These are phyloP conservation scores for Psilocybe cyanescens DNA, from an alignment of 768 basidiomycete genomes.

Conservation along the genomic window DNA sequence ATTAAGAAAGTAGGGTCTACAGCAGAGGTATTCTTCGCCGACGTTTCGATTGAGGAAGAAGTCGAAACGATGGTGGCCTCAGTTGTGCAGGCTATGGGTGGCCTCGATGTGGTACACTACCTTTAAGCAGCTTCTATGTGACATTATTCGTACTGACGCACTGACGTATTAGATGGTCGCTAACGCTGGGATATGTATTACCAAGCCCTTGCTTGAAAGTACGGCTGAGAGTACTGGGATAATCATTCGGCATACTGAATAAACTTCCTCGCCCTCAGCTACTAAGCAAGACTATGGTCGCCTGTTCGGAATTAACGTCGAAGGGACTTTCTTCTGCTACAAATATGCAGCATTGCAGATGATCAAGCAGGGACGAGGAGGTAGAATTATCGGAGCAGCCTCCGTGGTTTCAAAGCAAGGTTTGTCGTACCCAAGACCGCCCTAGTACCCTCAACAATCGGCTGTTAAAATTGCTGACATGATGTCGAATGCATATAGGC, in stretches of 20 bases:
- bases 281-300: constrained; percentile 34
- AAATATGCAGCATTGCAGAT: constrained; percentile 44
- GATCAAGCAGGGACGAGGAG: constrained; percentile 47
- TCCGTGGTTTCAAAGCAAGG: constrained; percentile 46
- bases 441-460: no score
- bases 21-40: constrained; percentile 29
- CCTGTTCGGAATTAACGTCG: constrained; percentile 35
- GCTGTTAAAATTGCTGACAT: no score
- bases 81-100: constrained; percentile 38
- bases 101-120: constrained; percentile 45
- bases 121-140: no score
- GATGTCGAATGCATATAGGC: not conserved
- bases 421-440: constrained; percentile 3
- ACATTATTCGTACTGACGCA: not conserved
- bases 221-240: constrained; percentile 1
- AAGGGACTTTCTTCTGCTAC: constrained; percentile 44
- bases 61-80: constrained; percentile 43
- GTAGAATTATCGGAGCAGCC: constrained; percentile 46
- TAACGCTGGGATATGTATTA: constrained; percentile 41
- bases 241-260: not conserved
- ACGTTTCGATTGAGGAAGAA: constrained; percentile 44
- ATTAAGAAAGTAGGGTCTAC: constrained; percentile 31
- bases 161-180: constrained; percentile 40
- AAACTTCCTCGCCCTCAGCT: constrained; percentile 14
- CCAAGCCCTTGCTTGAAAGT: constrained; percentile 29